Evolutionary conservation across 73 alveolate genomes (phyloP).

Genomic region (Tetrahymena elliotti): DNA sequence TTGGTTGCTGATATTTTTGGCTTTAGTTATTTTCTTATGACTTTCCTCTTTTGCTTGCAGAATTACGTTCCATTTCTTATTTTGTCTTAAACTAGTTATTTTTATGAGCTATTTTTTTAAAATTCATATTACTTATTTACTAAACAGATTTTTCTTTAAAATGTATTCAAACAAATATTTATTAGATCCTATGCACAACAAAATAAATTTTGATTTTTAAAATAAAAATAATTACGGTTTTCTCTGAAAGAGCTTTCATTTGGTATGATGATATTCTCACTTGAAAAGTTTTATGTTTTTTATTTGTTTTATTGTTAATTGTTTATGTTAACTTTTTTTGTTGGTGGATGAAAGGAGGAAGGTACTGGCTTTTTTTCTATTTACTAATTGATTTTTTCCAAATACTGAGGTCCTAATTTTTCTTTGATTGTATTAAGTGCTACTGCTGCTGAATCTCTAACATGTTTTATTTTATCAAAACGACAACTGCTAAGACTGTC

Average conservation of each 20-base stretch:
- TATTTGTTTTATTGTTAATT: not conserved
- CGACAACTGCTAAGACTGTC: slow-evolving; percentile 4
- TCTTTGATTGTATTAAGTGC: slow-evolving; percentile 1
- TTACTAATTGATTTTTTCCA: not conserved
- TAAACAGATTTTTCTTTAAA: no score
- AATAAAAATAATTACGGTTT: not conserved
- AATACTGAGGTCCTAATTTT: not conserved
- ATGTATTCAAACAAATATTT: no score
- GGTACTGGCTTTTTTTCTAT: not conserved
- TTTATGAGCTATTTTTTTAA: not conserved
- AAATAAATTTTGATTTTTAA: not conserved
- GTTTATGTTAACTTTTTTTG: not conserved
- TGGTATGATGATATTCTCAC: not conserved
- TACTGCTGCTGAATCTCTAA: slow-evolving; percentile 25
- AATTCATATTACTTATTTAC: not conserved
- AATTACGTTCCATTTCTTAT: not conserved
- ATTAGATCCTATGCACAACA: no score
- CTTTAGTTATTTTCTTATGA: not conserved
- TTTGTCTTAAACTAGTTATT: not conserved
- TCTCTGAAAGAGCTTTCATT: not conserved
- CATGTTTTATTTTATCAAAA: slow-evolving; percentile 42
- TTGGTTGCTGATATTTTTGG: not conserved
- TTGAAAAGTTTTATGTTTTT: not conserved
- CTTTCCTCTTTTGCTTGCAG: not conserved
- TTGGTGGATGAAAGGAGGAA: not conserved